phyloP scores from a whole-genome alignment of 2,329 filamentous ascomycete genomes.

The Lasiodiplodia gonubiensis region DNA sequence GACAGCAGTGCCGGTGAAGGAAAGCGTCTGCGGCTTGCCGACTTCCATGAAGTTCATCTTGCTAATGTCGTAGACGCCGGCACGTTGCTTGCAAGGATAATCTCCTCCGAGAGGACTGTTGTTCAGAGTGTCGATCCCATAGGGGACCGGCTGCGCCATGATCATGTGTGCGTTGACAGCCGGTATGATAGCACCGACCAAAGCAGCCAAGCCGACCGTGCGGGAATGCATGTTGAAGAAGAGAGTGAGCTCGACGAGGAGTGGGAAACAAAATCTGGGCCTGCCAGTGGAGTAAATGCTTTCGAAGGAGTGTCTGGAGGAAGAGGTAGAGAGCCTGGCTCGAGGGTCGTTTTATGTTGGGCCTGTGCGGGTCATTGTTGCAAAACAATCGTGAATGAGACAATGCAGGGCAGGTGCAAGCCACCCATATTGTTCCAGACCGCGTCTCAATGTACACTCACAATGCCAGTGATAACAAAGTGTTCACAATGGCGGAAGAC shows the following conservation, averaged over 20 bases:
- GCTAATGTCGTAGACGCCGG: conserved; percentile 53
- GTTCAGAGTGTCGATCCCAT: conserved; percentile 53
- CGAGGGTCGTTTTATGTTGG: background rate
- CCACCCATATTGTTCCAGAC: conserved; percentile 13
- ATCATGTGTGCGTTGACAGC: conserved; percentile 75
- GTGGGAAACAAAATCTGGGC: background rate
- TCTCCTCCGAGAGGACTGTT: conserved; percentile 75
- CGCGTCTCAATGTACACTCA: background rate
- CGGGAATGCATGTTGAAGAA: conserved; percentile 1
- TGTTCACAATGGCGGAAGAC: background rate
- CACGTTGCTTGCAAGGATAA: conserved; percentile 79
- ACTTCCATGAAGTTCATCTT: conserved; percentile 66
- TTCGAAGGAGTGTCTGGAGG: background rate
- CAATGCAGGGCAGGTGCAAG: background rate
- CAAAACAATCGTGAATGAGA: background rate
- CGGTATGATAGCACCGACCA: conserved; percentile 54
- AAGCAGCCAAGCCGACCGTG: conserved; percentile 31
- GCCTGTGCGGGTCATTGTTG: background rate
- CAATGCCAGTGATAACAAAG: background rate
- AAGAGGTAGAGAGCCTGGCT: background rate
- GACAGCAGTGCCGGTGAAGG: conserved; percentile 73
- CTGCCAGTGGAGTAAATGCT: background rate
- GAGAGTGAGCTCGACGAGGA: background rate
- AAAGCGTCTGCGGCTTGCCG: conserved; percentile 65
- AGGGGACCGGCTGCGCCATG: conserved; percentile 73